These are phyloP conservation scores for Botrytis elliptica DNA, from an alignment of 2,329 filamentous ascomycete genomes.

Conservation along the genomic window DNA sequence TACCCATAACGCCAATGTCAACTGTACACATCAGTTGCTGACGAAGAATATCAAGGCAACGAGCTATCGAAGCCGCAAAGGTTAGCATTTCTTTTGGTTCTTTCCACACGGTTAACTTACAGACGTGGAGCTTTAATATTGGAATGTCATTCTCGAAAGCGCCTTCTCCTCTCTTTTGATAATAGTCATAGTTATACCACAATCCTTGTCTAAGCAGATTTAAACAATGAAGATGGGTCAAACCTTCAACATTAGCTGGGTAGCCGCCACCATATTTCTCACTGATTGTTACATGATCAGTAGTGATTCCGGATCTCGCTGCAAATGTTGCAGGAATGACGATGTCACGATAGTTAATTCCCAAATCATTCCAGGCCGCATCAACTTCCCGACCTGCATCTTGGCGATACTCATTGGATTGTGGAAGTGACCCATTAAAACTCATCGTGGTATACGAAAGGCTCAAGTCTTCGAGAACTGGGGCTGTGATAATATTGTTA, in stretches of 20 bases:
- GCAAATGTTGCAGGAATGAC: neutral
- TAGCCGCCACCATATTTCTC: conserved; percentile 4
- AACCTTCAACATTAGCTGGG: neutral
- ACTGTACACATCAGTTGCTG: conserved; percentile 56
- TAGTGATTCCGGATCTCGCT: neutral
- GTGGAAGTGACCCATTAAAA: conserved; percentile 1
- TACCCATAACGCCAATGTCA: conserved; percentile 52
- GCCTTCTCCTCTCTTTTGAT: conserved; percentile 44
- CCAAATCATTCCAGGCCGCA: neutral
- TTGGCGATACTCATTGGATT: neutral
- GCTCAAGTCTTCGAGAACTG: neutral
- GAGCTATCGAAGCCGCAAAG: conserved; percentile 38
- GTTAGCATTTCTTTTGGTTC: neutral
- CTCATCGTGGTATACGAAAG: neutral
- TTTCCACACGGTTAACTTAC: neutral
- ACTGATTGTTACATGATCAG: neutral
- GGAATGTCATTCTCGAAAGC: conserved; percentile 50
- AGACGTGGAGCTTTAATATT: conserved; percentile 48
- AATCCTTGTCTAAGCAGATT: conserved; percentile 52
- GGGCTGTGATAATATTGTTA: neutral
- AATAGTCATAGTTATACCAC: conserved; percentile 54
- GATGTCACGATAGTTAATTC: neutral
- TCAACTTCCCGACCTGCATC: conserved; percentile 1
- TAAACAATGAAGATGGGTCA: conserved; percentile 24
- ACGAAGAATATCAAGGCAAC: conserved; percentile 54